These are phyloP conservation scores for Sanghuangporus baumii DNA, from an alignment of 1,284 basidiomycete genomes.

Conservation along the genomic window DNA sequence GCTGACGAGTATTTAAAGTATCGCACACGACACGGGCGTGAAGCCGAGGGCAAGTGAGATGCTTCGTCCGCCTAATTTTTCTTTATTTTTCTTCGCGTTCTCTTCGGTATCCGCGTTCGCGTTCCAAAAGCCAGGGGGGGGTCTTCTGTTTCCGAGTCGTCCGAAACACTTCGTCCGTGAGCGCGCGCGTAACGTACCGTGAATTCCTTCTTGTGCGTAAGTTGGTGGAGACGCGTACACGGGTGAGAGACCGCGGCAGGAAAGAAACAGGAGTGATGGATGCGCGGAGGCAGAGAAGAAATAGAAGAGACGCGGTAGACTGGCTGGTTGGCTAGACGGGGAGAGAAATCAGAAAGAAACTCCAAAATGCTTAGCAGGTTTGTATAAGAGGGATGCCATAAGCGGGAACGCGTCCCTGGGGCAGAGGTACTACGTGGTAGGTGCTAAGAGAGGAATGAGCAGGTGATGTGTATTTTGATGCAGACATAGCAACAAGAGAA, in stretches of 20 bases:
- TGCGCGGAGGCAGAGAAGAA: background rate
- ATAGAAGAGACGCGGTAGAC: background rate
- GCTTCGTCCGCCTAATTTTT: background rate
- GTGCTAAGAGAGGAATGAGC: background rate
- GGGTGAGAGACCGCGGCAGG: background rate
- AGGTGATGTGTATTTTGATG: background rate
- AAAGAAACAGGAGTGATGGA: background rate
- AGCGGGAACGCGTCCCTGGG: background rate
- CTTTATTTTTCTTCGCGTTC: background rate
- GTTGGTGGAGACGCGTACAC: background rate
- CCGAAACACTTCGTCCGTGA: too few relatives aligned
- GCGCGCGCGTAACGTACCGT: too few relatives aligned
- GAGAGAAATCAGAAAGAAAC: background rate
- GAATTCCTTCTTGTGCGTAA: background rate
- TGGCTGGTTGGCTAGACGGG: background rate
- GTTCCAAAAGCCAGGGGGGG: background rate
- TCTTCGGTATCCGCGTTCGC: background rate
- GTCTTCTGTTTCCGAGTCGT: too few relatives aligned
- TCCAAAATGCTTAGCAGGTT: too few relatives aligned
- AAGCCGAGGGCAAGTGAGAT: background rate
- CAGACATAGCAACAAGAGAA: too few relatives aligned
- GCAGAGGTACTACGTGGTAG: background rate
- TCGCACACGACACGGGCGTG: background rate
- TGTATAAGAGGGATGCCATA: background rate
- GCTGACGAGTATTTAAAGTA: background rate